Evolutionary conservation across 108 stramenopile species (phyloP).

Genomic region (Parietichytrium sp.): DNA sequence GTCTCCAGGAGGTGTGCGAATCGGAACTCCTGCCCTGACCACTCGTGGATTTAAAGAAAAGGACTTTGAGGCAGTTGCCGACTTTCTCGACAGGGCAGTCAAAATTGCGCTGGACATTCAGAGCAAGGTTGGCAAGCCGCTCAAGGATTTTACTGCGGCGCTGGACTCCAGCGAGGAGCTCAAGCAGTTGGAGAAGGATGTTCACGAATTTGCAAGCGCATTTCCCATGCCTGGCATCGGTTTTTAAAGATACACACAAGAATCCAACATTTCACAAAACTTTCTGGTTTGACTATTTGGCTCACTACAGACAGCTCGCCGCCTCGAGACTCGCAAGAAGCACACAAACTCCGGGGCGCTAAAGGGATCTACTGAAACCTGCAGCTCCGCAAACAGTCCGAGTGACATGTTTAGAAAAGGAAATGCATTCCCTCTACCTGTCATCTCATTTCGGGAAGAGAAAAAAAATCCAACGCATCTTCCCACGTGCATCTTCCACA

Average conservation of each 20-base stretch:
- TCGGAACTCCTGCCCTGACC: constrained; percentile 72
- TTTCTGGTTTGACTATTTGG: too few relatives aligned
- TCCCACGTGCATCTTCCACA: too few relatives aligned
- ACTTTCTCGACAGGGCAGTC: constrained; percentile 84
- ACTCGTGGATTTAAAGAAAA: constrained; percentile 78
- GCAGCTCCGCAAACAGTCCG: too few relatives aligned
- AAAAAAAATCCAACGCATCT: too few relatives aligned
- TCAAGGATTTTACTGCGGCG: constrained; percentile 81
- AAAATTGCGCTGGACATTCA: constrained; percentile 82
- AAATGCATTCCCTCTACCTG: too few relatives aligned
- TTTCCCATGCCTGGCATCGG: constrained; percentile 93
- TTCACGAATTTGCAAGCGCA: constrained; percentile 81
- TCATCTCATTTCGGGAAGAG: too few relatives aligned
- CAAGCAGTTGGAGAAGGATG: constrained; percentile 69
- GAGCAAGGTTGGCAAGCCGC: constrained; percentile 76
- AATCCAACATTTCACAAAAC: neutral
- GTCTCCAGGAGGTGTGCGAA: constrained; percentile 97
- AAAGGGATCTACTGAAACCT: too few relatives aligned
- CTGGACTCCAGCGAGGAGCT: constrained; percentile 71
- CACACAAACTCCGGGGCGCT: too few relatives aligned
- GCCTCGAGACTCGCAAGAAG: too few relatives aligned
- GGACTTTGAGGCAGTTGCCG: constrained; percentile 92
- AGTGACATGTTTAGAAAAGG: too few relatives aligned
- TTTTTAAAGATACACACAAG: constrained; percentile 41
- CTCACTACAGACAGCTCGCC: too few relatives aligned